Percentiles rank a stretch among this genome's conserved stretches.
Evolutionary conservation across 371 early-diverging fungal genomes (phyloP).

Genomic region (Lichtheimia ornata): DNA sequence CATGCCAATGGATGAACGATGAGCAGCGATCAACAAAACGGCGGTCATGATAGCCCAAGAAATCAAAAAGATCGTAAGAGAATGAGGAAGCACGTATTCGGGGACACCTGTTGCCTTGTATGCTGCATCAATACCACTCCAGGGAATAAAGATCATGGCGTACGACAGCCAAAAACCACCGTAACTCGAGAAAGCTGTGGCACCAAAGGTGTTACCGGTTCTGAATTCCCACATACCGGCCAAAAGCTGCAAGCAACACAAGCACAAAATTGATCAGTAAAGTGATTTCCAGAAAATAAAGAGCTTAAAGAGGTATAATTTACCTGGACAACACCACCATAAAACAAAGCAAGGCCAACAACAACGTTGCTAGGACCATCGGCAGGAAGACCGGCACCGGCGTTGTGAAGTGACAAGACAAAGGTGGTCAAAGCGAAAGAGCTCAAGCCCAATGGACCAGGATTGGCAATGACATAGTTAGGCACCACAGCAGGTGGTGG

Average conservation of each 20-base stretch:
- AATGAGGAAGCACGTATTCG: constrained; percentile 48
- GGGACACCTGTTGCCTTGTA: constrained; percentile 32
- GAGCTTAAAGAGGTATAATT: constrained; percentile 5
- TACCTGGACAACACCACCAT: constrained; percentile 80
- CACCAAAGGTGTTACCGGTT: constrained; percentile 80
- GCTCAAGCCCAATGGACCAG: constrained; percentile 75
- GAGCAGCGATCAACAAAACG: constrained; percentile 68
- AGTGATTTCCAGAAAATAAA: neutral
- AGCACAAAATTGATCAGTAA: neutral
- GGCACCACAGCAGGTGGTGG: constrained; percentile 1
- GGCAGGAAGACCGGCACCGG: constrained; percentile 63
- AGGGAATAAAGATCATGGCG: constrained; percentile 62
- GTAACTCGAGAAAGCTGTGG: constrained; percentile 80
- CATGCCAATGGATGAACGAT: constrained; percentile 65
- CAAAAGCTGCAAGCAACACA: constrained; percentile 40
- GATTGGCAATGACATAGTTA: constrained; percentile 52
- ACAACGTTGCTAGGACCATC: constrained; percentile 60
- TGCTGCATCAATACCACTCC: constrained; percentile 48
- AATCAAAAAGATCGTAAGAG: constrained; percentile 68
- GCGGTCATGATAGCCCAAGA: constrained; percentile 72
- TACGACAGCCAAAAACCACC: constrained; percentile 83
- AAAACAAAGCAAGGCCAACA: constrained; percentile 74
- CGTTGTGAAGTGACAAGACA: constrained; percentile 68
- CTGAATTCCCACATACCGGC: constrained; percentile 88
- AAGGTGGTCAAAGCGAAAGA: constrained; percentile 80